Base-by-base conservation (phyloP, 108 stramenopile genomes). In the Nannochloropsis granulata region DNA sequence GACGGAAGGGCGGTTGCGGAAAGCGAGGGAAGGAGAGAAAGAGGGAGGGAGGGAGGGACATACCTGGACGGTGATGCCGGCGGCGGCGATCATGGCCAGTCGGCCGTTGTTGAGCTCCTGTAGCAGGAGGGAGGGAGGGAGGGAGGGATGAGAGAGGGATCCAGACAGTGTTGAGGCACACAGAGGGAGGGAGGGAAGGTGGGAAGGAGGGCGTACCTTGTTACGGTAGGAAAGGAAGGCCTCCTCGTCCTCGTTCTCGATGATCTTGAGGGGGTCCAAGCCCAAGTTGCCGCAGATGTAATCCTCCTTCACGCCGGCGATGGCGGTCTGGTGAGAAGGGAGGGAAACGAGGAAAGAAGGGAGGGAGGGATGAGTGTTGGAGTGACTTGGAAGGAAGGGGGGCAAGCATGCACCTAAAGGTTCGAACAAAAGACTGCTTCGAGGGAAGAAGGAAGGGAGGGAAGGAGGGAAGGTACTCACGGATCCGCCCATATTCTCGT, bases 81-180 rank as follows among this genome's bases (percentile, higher is more conserved):
- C 94, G 83, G 94, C 90, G 34, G 93, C 95, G 84, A 96, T 92
- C 95, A 96, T 96, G 43, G 95, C 96, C 86, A 94, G 91, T 86
- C 96, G 93, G 85, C 94, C 96, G 84, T 96, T 96, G 88, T 92
- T 90, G 84, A 96, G 89, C 92, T 96, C 95, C 93, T 93, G 92
- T 88, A 93, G 82, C 79, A 92, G 87, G 88, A 95, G 92, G 12
- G 93, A 90, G 84, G 90, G 34, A 34, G 34, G 91, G 85, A 90
- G 87, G 78, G 10, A 71, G 21, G 21, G 56, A n/a, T 71, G 56
- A 71, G 56, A 71, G 7, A 9, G 56, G n/a, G 56, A n/a, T n/a
- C n/a, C 10, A 71, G 56, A 71, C 56, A 16, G 11, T 2, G 9
- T 71, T 0, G 0, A 71, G 2, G 56, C 21, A 1, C 34, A 34